Evolutionary conservation across 129 eudicot species (phyloP), one percentile per base, ranked within the genome.

Genomic region (Helianthus tuberosus): DNA sequence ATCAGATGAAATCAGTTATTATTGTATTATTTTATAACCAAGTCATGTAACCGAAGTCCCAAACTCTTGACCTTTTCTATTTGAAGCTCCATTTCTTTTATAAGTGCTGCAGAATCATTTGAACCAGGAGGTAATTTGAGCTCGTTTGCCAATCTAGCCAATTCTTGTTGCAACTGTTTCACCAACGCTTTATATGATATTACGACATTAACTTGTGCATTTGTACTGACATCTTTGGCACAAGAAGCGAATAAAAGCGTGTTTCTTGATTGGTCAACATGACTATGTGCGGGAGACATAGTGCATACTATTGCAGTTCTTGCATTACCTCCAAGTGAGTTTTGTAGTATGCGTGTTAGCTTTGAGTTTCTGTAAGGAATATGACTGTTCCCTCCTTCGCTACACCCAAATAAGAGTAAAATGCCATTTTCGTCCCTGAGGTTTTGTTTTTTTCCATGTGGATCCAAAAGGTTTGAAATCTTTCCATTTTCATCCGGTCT

Each of bases 271-370:
- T 93, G 96, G 76, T 93, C 97, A 49, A 90, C 83, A 32, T 90
- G 96, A 75, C 85, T 83, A 69, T 83, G 98, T 47, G 97, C 97
- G 5, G 96, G 98, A 81, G 89, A 86, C 85, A 93, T 69, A 3
- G 96, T 93, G 90, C 98, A 93, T 32, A 90, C 84, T 54, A 90
- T 90, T 5, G 91, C 96, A 12, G 97, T 93, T 77, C 87, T 84
- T 43, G 98, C 96, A 72, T 93, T 93, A 48, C 98, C 98, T 73
- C 98, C 98, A 23, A 90, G 83, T 0, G 90, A 93, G 86, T 86
- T 86, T 64, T 93, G 98, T 50, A 93, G 84, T 88, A 93, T 93
- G 16, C 98, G 93, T 12, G 96, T 93, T 38, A 93, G 89, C 89
- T 94, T 94, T 25, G 98, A 94, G 82, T 94, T 91, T 86, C 97